A percentile compares a stretch with the other conserved stretches of the same genome.
Evolutionary conservation across 2,329 filamentous ascomycete genomes (phyloP).

Genomic region (Stromatinia cepivora): DNA sequence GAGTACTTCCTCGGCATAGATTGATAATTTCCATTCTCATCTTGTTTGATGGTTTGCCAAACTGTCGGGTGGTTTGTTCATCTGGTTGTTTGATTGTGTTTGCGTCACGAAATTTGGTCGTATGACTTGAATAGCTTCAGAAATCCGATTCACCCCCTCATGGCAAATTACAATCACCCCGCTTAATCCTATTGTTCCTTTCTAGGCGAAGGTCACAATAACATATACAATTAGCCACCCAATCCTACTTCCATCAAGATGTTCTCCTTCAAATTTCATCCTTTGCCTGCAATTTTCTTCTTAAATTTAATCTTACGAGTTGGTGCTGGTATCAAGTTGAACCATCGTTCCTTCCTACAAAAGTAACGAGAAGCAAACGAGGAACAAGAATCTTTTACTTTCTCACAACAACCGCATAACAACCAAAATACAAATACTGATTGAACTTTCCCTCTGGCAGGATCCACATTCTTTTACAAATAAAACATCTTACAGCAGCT

Average conservation of each 20-base stretch:
- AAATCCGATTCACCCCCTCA: conserved; percentile 10
- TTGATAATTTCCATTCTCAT: background rate
- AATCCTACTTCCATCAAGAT: background rate
- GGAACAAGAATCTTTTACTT: background rate
- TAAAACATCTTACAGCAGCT: conserved; percentile 38
- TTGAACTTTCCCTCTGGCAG: conserved; percentile 26
- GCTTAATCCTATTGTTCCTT: conserved; percentile 4
- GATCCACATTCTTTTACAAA: conserved; percentile 36
- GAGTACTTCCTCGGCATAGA: conserved; percentile 3
- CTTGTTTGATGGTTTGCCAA: background rate
- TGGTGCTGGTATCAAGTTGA: conserved; percentile 19
- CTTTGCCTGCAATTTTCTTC: background rate
- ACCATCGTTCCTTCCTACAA: conserved; percentile 13
- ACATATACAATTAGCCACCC: background rate
- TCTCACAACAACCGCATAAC: conserved; percentile 3
- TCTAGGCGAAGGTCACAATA: background rate
- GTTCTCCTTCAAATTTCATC: conserved; percentile 8
- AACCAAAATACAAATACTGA: conserved; percentile 27
- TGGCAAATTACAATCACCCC: background rate
- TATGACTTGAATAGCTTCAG: conserved; percentile 19
- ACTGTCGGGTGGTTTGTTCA: background rate
- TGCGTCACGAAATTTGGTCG: conserved; percentile 3
- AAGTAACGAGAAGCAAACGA: conserved; percentile 6
- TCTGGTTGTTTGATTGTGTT: conserved; percentile 3
- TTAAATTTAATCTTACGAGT: background rate